Evolutionary conservation across 2,329 filamentous ascomycete species (phyloP), one percentile per base, ranked within the genome.

Genomic region (Ascochyta koolunga): DNA sequence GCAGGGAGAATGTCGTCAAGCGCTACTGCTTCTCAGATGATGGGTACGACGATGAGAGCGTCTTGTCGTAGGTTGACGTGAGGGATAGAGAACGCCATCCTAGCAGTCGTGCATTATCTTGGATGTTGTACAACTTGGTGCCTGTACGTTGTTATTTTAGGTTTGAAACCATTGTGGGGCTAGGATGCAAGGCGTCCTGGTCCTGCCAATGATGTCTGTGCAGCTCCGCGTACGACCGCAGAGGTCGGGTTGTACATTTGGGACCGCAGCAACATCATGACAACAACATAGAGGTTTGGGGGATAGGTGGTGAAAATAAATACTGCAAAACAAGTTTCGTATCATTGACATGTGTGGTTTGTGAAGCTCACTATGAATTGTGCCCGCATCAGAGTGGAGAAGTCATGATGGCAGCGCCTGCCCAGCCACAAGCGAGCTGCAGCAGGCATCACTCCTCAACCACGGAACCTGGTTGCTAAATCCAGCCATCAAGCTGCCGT

Each of bases 151-250:
- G 15, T 4, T 39, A 21, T 39, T 52, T 52, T 52, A 54, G 33
- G 43, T 48, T 48, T 43, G 50, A 39, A 38, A 39, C 33, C 10
- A 8, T 27, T 9, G 25, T 39, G 38, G 31, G 19, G 21, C 43
- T 33, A 53, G 24, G 10, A 37, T 18, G 21, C 9, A 7, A 43
- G 46, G 38, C 32, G 27, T 18, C 25, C 19, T 27, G 13, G 16
- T 42, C 41, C 44, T 38, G 31, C 50, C 50, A 48, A 54, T 54
- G 44, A 39, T 15, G 44, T 27, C 25, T 44, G 43, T 44, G 33
- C 39, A 19, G 50, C 38, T 53, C 33, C 25, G 39, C 33, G 50
- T 48, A 44, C 24, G 39, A 49, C 50, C 16, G 50, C 35, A 39
- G 33, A 48, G 39, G 21, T 24, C 27, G 44, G 32, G 50, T 44